These are phyloP conservation scores for Amylocarpus encephaloides DNA, from an alignment of 2,329 filamentous ascomycete species.

Conservation along the genomic window DNA sequence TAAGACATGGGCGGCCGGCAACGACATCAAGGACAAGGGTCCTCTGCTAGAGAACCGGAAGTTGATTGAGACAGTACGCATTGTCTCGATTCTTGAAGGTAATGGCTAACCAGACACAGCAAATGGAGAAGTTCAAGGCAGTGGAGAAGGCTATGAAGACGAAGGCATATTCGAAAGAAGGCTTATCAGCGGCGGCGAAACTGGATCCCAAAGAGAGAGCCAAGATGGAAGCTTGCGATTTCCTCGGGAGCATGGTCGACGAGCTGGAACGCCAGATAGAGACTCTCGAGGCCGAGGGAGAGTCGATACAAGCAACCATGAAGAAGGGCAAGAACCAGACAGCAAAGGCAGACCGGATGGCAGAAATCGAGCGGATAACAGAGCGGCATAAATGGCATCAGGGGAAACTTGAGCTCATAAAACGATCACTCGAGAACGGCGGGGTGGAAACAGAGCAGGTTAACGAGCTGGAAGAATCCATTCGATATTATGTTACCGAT, in stretches of 20 bases:
- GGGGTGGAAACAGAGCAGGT: constrained; percentile 84
- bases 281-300: constrained; percentile 81
- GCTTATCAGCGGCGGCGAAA: constrained; percentile 82
- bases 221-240: constrained; percentile 81
- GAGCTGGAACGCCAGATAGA: constrained; percentile 93
- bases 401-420: constrained; percentile 82
- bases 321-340: constrained; percentile 92
- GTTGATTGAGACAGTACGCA: constrained; percentile 87
- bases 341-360: constrained; percentile 78
- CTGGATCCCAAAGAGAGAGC: constrained; percentile 97
- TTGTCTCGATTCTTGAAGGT: constrained; percentile 9
- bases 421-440: constrained; percentile 86
- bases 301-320: constrained; percentile 77
- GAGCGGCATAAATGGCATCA: constrained; percentile 98
- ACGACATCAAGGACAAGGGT: constrained; percentile 99
- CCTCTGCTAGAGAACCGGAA: constrained; percentile 89
- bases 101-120: constrained; percentile 46
- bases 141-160: constrained; percentile 99
- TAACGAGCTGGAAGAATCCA: constrained; percentile 81
- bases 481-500: constrained; percentile 91
- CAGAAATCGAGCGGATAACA: constrained; percentile 74
- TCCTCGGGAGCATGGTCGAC: constrained; percentile 80
- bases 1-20: constrained; percentile 97
- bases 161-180: constrained; percentile 98
- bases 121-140: constrained; percentile 99